Evolutionary conservation across 2,329 filamentous ascomycete species (phyloP), one percentile per base, ranked within the genome.

Genomic region (Samsoniella hepiali): DNA sequence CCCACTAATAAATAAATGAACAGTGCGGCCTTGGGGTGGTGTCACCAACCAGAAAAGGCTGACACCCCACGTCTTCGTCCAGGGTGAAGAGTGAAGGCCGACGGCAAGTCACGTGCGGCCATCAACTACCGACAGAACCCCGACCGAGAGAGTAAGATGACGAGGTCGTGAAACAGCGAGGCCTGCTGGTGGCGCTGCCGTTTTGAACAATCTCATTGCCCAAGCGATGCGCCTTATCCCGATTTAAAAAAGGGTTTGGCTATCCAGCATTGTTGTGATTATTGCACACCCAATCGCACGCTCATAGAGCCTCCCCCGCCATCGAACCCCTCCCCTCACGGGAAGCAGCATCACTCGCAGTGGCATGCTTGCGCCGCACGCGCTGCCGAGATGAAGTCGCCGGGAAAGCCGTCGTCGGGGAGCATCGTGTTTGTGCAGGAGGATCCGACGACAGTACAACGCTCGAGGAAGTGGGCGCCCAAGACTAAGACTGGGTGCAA

Each of bases 401-500:
- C 36, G 3, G 47, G 47, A 13, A 60, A 53, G 47, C 45, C 58
- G 36, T 44, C 47, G 8, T 9, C 49, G 34, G 29, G 36, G 27
- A 40, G 58, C 36, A 50, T 60, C 27, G 44, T 49, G 13, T 60
- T 60, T 7, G 58, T 60, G 47, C 58, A 60, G 17, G 58, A 60
- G 27, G 58, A 60, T 29, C 57, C 57, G 32, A 60, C 47, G 27
- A 60, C 57, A 8, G 6, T 60, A 9, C 57, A 60, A 10, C 45
- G 57, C 44, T 31, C 27, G 11, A 60, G 57, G 15, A 60, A 60
- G 22, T 62, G 60, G 60, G 60, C 60, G 7, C 60, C 60, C 11
- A 62, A 62, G 22, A 56, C 50, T 13, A 62, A 62, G 27, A 62
- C 60, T 15, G 60, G 60, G 11, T 62, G 60, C 50, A 56, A 56